Percentiles rank a stretch among this genome's conserved stretches.
Evolutionary conservation across 164 flowering plant species (phyloP).

Genomic region (Stephania japonica): DNA sequence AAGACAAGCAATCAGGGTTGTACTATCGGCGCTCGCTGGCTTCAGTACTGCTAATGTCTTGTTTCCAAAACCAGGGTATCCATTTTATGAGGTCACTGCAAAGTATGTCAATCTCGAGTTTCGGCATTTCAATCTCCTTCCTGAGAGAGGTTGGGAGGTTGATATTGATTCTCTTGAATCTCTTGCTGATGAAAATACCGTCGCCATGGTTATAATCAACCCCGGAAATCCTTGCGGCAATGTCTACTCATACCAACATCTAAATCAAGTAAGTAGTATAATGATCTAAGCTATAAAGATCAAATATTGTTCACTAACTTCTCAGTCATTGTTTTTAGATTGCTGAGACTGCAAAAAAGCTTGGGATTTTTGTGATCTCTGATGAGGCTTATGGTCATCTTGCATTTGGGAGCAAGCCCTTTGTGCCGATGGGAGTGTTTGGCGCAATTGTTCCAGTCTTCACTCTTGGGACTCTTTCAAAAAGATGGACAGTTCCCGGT

Average conservation of each 20-base stretch:
- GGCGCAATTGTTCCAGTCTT: conserved; percentile 74
- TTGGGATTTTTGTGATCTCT: conserved; percentile 62
- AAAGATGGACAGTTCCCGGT: conserved; percentile 97
- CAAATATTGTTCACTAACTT: not conserved
- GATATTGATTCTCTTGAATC: conserved; percentile 66
- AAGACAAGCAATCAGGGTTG: conserved; percentile 76
- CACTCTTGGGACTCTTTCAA: conserved; percentile 86
- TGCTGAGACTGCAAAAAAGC: conserved; percentile 75
- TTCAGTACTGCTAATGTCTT: conserved; percentile 82
- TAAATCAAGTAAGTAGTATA: conserved; percentile 45
- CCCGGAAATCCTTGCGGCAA: conserved; percentile 97
- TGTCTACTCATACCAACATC: conserved; percentile 60
- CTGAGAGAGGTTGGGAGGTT: conserved; percentile 76
- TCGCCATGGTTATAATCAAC: conserved; percentile 72
- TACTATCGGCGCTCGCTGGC: conserved; percentile 50
- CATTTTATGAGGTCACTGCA: conserved; percentile 68
- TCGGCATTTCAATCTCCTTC: conserved; percentile 71
- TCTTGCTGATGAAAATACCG: conserved; percentile 76
- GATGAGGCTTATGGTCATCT: conserved; percentile 95
- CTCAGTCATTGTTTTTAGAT: conserved; percentile 34
- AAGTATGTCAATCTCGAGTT: conserved; percentile 50
- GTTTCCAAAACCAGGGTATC: conserved; percentile 88
- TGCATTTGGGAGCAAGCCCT: conserved; percentile 65
- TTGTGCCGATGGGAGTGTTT: conserved; percentile 91
- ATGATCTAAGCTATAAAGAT: not conserved